These are phyloP conservation scores for Paxillus ammoniavirescens DNA, from an alignment of 768 basidiomycete genomes.

Conservation along the genomic window DNA sequence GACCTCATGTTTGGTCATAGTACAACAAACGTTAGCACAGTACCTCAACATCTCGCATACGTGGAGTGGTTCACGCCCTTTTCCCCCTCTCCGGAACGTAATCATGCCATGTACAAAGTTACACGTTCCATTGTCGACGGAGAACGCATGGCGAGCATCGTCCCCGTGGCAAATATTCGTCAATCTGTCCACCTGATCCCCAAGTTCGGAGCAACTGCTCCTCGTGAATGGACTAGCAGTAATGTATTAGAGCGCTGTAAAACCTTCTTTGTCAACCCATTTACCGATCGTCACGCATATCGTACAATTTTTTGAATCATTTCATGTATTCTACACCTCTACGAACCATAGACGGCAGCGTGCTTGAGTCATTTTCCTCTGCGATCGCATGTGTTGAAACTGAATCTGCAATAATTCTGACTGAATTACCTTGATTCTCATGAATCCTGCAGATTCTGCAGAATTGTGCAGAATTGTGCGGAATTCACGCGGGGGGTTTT, in stretches of 20 bases:
- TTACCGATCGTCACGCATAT: too few relatives aligned
- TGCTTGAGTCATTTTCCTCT: too few relatives aligned
- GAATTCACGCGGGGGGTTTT: too few relatives aligned
- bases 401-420: too few relatives aligned
- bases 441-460: too few relatives aligned
- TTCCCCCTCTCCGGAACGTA: background rate
- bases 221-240: conserved; percentile 3
- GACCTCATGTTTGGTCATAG: background rate
- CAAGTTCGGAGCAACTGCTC: conserved; percentile 26
- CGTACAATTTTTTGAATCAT: too few relatives aligned
- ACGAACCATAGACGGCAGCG: too few relatives aligned
- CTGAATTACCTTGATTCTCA: too few relatives aligned
- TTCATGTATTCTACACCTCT: too few relatives aligned
- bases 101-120: background rate
- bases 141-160: conserved; percentile 16
- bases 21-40: background rate
- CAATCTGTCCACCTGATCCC: conserved; percentile 34
- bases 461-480: too few relatives aligned
- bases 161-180: conserved; percentile 21
- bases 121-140: background rate
- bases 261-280: background rate
- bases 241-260: background rate
- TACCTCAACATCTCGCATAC: conserved; percentile 25
- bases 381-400: too few relatives aligned
- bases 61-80: conserved; percentile 30